Evolutionary conservation across 495 filamentous ascomycete genomes (phyloP).

Genomic region (Bryoglossum gracile): DNA sequence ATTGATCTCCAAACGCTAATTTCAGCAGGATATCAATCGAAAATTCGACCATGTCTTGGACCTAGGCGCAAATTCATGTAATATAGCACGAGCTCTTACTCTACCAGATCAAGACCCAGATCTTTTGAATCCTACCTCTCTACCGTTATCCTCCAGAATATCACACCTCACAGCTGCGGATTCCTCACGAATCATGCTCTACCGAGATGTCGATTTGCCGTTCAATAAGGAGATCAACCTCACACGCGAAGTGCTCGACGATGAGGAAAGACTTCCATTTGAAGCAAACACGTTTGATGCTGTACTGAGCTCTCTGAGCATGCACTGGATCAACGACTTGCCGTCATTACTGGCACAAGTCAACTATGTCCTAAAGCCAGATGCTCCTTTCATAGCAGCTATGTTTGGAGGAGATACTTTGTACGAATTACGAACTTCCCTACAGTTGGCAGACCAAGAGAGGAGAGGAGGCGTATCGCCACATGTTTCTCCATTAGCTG

Average conservation of each 20-base stretch:
- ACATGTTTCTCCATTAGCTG: constrained; percentile 81
- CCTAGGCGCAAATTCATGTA: constrained; percentile 91
- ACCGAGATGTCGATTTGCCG: constrained; percentile 69
- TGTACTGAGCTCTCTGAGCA: constrained; percentile 73
- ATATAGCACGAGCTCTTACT: constrained; percentile 76
- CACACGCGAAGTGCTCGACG: constrained; percentile 60
- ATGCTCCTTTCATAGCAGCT: constrained; percentile 85
- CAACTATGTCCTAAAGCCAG: constrained; percentile 78
- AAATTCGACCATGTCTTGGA: constrained; percentile 80
- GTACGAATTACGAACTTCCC: constrained; percentile 86
- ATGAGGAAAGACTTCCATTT: constrained; percentile 70
- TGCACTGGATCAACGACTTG: constrained; percentile 98
- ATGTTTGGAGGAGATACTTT: constrained; percentile 96
- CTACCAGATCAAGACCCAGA: constrained; percentile 59
- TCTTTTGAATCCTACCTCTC: constrained; percentile 41
- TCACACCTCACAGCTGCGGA: constrained; percentile 70
- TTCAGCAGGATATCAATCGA: constrained; percentile 77
- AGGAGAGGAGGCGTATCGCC: constrained; percentile 80
- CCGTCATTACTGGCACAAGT: constrained; percentile 75
- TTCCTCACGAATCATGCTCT: constrained; percentile 65
- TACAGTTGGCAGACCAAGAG: constrained; percentile 90
- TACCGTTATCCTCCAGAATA: constrained; percentile 61
- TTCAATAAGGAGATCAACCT: constrained; percentile 70
- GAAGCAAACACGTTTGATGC: constrained; percentile 75
- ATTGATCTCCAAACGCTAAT: constrained; percentile 4